A percentile compares a stretch with the other conserved stretches of the same genome.
Evolutionary conservation across 176 grass and related monocot genomes (phyloP).

Genomic region (Avena insularis): DNA sequence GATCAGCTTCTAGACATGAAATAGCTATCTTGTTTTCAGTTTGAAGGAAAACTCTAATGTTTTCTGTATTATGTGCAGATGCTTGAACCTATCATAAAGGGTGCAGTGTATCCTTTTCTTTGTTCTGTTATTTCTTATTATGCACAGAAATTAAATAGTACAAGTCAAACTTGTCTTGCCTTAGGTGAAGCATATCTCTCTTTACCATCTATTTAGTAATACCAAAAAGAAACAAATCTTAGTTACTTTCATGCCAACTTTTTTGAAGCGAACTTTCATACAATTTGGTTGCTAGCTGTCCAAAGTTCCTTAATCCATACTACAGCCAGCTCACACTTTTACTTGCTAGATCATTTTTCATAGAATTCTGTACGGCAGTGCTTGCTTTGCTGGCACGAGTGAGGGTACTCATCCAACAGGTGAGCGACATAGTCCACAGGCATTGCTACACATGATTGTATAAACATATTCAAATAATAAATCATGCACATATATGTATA

Average conservation of each 20-base stretch:
- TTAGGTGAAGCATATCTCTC: slow-evolving; percentile 20
- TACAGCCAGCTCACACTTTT: slow-evolving; percentile 85
- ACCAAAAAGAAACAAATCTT: neutral
- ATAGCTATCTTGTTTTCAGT: slow-evolving; percentile 16
- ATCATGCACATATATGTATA: neutral
- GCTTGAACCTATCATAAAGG: slow-evolving; percentile 82
- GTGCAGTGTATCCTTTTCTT: slow-evolving; percentile 82
- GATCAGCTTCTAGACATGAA: neutral
- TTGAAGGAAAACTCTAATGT: slow-evolving; percentile 1
- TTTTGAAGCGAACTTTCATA: neutral
- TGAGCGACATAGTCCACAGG: slow-evolving; percentile 42
- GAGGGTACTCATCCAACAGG: slow-evolving; percentile 85
- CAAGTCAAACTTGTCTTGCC: neutral
- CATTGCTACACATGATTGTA: slow-evolving; percentile 32
- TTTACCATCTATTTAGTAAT: slow-evolving; percentile 1
- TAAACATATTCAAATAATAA: neutral
- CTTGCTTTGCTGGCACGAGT: slow-evolving; percentile 82
- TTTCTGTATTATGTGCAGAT: slow-evolving; percentile 63
- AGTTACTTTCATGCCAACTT: neutral
- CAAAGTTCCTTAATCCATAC: slow-evolving; percentile 59
- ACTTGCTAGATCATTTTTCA: slow-evolving; percentile 91
- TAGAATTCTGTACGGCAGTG: slow-evolving; percentile 65
- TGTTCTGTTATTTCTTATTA: neutral
- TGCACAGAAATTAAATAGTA: neutral
- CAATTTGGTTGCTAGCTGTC: slow-evolving; percentile 21